Conservation (phyloP, 495 filamentous ascomycete genomes). For the Clohesyomyces aquaticus region DNA sequence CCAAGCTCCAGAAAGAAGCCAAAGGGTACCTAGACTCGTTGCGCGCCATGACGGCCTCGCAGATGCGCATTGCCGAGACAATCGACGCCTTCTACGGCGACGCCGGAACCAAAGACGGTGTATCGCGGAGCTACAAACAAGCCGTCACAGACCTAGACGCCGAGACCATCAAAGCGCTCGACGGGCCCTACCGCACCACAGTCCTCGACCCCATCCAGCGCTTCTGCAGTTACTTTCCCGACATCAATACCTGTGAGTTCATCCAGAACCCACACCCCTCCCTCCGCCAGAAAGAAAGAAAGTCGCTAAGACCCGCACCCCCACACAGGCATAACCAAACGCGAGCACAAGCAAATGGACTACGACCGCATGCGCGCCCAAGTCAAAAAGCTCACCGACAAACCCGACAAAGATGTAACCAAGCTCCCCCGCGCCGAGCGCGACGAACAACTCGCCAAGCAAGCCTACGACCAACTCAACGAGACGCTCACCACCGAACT, state of each 20-base stretch:
- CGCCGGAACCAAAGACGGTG: conserved; percentile 89
- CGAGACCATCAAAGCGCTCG: conserved; percentile 96
- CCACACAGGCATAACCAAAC: conserved; percentile 83
- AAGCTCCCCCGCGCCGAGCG: conserved; percentile 94
- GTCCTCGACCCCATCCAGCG: conserved; percentile 92
- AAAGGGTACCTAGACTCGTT: conserved; percentile 96
- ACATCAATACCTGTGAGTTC: conserved; percentile 91
- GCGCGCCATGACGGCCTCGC: conserved; percentile 97
- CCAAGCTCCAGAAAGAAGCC: conserved; percentile 92
- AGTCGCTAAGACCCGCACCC: background rate
- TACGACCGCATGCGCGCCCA: conserved; percentile 95
- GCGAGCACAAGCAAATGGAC: conserved; percentile 95
- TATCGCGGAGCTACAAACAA: conserved; percentile 95
- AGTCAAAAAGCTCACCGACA: conserved; percentile 95
- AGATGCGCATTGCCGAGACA: conserved; percentile 99
- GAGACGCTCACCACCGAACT: conserved; percentile 91
- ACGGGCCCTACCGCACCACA: conserved; percentile 94
- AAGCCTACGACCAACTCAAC: conserved; percentile 92
- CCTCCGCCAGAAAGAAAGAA: background rate
- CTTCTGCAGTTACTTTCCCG: conserved; percentile 98
- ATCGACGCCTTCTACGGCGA: conserved; percentile 99
- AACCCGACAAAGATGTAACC: conserved; percentile 95
- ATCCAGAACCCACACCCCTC: background rate
- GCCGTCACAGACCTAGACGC: conserved; percentile 96
- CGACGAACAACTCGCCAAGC: conserved; percentile 89